Conservation (phyloP, 768 basidiomycete species). For the Termitomyces titanicus region DNA sequence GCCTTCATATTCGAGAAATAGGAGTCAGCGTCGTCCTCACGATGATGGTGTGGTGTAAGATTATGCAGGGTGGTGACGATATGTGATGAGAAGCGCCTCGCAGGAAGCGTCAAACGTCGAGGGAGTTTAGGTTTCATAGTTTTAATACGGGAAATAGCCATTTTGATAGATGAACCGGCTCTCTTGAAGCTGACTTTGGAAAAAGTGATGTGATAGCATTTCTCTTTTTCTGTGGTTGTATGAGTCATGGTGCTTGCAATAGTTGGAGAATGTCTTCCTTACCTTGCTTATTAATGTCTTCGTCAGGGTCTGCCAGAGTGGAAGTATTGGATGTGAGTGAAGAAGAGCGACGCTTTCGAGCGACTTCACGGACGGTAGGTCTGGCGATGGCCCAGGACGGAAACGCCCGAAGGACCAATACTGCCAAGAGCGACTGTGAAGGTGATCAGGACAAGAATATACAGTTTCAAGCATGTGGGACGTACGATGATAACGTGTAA, state of each 20-base stretch:
- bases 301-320: neutral
- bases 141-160: neutral
- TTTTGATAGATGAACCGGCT: neutral
- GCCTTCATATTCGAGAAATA: neutral
- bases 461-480: neutral
- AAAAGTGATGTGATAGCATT: neutral
- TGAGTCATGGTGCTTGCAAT: neutral
- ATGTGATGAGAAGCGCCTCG: neutral
- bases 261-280: neutral
- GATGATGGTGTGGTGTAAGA: neutral
- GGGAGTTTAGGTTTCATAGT: neutral
- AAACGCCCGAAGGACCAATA: neutral
- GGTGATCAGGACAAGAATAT: slow-evolving; percentile 1
- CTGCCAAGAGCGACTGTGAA: slow-evolving; percentile 3
- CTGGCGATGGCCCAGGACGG: neutral
- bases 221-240: neutral
- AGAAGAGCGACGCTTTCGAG: neutral
- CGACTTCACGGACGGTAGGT: neutral
- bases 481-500: neutral
- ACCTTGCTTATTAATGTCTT: neutral
- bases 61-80: neutral
- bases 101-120: slow-evolving; percentile 1
- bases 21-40: neutral
- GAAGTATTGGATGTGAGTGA: slow-evolving; percentile 2
- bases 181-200: neutral